Percentiles rank a stretch among this genome's conserved stretches.
These are phyloP conservation scores for Scedosporium minutisporum DNA, from an alignment of 2,329 filamentous ascomycete species.

Conservation along the genomic window DNA sequence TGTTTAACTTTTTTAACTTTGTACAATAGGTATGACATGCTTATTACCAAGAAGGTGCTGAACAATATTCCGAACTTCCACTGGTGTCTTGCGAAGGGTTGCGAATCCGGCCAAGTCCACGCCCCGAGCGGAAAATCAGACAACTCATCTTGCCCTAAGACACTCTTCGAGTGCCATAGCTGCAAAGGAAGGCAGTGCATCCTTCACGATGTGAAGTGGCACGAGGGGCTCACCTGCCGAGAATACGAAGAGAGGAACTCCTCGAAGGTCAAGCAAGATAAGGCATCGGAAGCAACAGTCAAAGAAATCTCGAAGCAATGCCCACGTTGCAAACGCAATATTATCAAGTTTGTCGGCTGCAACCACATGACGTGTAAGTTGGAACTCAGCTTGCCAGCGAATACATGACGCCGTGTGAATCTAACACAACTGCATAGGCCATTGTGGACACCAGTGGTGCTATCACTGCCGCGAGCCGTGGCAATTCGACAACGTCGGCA, in stretches of 20 bases:
- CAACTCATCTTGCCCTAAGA: slow-evolving; percentile 16
- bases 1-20: neutral
- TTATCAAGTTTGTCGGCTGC: slow-evolving; percentile 26
- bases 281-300: slow-evolving; percentile 23
- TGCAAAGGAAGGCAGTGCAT: slow-evolving; percentile 24
- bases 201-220: slow-evolving; percentile 26
- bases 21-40: slow-evolving; percentile 20
- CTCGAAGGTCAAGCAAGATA: slow-evolving; percentile 18
- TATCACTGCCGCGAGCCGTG: slow-evolving; percentile 25
- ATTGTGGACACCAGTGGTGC: slow-evolving; percentile 30
- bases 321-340: slow-evolving; percentile 23
- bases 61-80: slow-evolving; percentile 20
- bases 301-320: slow-evolving; percentile 23
- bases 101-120: slow-evolving; percentile 27
- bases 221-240: slow-evolving; percentile 25
- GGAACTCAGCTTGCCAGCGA: neutral
- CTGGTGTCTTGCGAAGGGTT: slow-evolving; percentile 27
- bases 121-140: neutral
- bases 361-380: slow-evolving; percentile 31
- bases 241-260: slow-evolving; percentile 24
- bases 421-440: slow-evolving; percentile 10
- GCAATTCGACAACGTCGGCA: slow-evolving; percentile 15
- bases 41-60: slow-evolving; percentile 22
- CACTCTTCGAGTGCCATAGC: slow-evolving; percentile 19
- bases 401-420: no score